A percentile compares a stretch with the other conserved stretches of the same genome.
These are phyloP conservation scores for Aurantiochytrium sp. DNA, from an alignment of 108 stramenopile species.

Conservation along the genomic window DNA sequence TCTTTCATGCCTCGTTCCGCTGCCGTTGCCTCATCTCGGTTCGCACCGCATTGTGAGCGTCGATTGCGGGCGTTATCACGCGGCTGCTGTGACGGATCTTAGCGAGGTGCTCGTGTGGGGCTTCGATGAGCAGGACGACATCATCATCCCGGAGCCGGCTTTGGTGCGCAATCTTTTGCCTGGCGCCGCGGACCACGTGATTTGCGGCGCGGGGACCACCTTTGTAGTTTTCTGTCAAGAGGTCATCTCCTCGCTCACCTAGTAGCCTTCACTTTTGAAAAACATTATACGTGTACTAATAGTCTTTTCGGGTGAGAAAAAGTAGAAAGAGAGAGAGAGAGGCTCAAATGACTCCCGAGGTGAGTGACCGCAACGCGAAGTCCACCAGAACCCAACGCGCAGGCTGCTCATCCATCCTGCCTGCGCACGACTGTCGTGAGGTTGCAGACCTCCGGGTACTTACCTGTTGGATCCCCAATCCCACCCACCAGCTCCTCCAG, in stretches of 20 bases:
- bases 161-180: not conserved
- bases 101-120: not conserved
- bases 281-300: no score
- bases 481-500: no score
- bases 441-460: no score
- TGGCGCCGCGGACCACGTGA: not conserved
- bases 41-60: not conserved
- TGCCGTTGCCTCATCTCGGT: not conserved
- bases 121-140: not conserved
- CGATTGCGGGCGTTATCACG: not conserved
- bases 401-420: no score
- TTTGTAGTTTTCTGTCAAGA: not conserved
- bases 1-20: not conserved
- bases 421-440: no score
- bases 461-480: no score
- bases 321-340: no score
- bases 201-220: not conserved
- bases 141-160: not conserved
- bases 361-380: no score
- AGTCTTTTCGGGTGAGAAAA: no score
- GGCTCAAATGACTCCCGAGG: no score
- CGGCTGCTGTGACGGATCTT: not conserved
- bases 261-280: no score
- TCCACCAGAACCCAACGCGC: no score
- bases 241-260: not conserved